Percentiles rank a stretch among this genome's conserved stretches.
Evolutionary conservation across 768 basidiomycete genomes (phyloP).

Genomic region (Vishniacozyma victoriae): DNA sequence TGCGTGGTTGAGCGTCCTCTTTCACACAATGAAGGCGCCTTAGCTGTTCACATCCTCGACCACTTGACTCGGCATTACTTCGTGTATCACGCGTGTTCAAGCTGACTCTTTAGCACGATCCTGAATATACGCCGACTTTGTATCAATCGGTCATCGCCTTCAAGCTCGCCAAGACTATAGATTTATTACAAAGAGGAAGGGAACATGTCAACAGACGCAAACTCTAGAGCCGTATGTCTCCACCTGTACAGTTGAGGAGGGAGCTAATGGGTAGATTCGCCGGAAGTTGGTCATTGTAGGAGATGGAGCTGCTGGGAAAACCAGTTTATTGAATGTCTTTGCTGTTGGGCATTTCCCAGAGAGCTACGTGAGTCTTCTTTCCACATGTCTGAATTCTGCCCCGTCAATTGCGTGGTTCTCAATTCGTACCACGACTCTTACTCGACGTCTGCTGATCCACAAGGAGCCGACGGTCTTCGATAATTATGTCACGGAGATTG

Average conservation of each 20-base stretch:
- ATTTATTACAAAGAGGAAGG: too few relatives aligned
- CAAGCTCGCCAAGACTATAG: neutral
- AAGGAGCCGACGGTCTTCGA: conserved; percentile 78
- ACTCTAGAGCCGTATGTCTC: conserved; percentile 14
- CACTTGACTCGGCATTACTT: too few relatives aligned
- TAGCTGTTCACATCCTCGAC: too few relatives aligned
- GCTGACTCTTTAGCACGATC: too few relatives aligned
- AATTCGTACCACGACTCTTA: conserved; percentile 1
- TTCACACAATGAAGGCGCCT: too few relatives aligned
- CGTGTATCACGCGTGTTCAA: too few relatives aligned
- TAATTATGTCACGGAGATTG: conserved; percentile 97
- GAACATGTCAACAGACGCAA: conserved; percentile 11
- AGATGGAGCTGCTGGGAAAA: conserved; percentile 96
- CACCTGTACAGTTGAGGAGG: too few relatives aligned
- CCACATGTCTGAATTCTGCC: conserved; percentile 10
- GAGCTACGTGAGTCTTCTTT: conserved; percentile 16
- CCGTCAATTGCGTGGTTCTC: conserved; percentile 48
- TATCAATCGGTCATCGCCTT: neutral
- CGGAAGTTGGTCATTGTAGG: conserved; percentile 88
- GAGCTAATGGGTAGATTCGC: conserved; percentile 59
- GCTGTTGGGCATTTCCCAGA: conserved; percentile 46
- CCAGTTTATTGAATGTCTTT: conserved; percentile 39
- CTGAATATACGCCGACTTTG: too few relatives aligned
- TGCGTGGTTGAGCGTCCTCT: too few relatives aligned
- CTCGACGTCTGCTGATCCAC: conserved; percentile 1